Base-by-base conservation (phyloP, 495 filamentous ascomycete species). In the Apodospora peruviana region DNA sequence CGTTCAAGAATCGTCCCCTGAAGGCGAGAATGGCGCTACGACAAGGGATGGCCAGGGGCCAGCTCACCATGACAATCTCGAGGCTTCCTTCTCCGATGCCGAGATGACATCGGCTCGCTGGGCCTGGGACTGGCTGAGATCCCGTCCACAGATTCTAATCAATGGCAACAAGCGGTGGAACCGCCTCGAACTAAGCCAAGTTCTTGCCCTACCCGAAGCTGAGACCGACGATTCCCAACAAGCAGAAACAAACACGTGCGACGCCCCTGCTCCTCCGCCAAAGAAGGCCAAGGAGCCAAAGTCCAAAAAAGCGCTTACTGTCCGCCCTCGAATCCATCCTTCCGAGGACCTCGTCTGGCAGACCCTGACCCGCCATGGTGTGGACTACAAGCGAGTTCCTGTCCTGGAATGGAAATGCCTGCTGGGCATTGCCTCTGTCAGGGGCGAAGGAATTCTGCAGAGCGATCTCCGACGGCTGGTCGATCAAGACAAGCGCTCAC, bases 401-500 rank as follows among this genome's bases (percentile, higher is more conserved):
- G 59, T 69, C 0, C 73, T 81, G 34, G 84, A 91, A 65, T 95
- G 93, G 68, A 74, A 75, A 17, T 75, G 85, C 16, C 74, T 96
- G 11, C 84, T 86, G 9, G 84, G 90, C 35, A 90, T 96, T 57
- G 90, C 85, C n/a, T 79, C 83, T 2, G 73, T 70, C 46, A 79
- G 84, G 47, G 70, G 75, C 27, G 67, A 80, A 18, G 91, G 91
- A 12, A 86, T 96, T 34, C 67, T 84, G 1, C 91, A 96, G 66
- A 81, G 84, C 7, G 83, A 91, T 17, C 71, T 96, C n/a, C 79
- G 83, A 18, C 76, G 70, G 24, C 60, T 86, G 8, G 89, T 87
- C 51, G 83, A 85, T 17, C 91, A 96, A 66, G 89, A 96, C 63
- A 94, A 94, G 60, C 78, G 89, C 37, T 96, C 91, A 2, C 79